Base-by-base conservation (phyloP, 805 yeast genomes). In the Wickerhamiella nectarea region DNA sequence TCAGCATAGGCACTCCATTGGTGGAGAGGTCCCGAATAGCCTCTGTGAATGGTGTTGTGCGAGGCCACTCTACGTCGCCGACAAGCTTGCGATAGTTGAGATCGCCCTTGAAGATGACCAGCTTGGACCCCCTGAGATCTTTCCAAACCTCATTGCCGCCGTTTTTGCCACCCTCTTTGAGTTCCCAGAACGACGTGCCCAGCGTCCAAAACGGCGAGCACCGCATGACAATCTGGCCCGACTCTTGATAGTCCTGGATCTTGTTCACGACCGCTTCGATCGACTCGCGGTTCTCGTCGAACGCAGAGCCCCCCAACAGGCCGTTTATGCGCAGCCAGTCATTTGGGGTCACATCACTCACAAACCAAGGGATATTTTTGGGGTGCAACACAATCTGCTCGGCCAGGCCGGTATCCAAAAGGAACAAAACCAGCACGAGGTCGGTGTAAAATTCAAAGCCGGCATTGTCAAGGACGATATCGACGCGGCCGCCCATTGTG, bases 391-490 rank as follows among this genome's bases (percentile, higher is more conserved):
- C 78, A 48, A 89, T 74, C 45, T 72, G 66, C 18, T 67, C 64
- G 12, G 75, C 78, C 18, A 87, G 59, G n/a, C 74, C 72, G 12
- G 82, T 63, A 53, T 87, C 94, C 19, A 91, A 62, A 48, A 82
- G 55, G 58, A 80, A 79, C 38, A 80, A 61, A 2, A 78, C 67
- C 35, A 81, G 64, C 46, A 78, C 65, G 52, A 84, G 62, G 57
- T 86, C 95, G n/a, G 94, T 81, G 59, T 77, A 91, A 37, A 91
- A 72, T 64, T 91, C 99, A 58, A 91, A 91, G 0, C 98, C 99
- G 10, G 95, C 77, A 62, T 89, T 89, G 63, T 87, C 97, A 49
- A 89, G 70, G 10, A 89, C 83, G 55, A 87, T 69, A 59, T 89
- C 95, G 46, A 87, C 70, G 47, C 87, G 68, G 46, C 69, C 67